Evolutionary conservation across 306 rosid species (phyloP).

Genomic region (Vigna trinervia): DNA sequence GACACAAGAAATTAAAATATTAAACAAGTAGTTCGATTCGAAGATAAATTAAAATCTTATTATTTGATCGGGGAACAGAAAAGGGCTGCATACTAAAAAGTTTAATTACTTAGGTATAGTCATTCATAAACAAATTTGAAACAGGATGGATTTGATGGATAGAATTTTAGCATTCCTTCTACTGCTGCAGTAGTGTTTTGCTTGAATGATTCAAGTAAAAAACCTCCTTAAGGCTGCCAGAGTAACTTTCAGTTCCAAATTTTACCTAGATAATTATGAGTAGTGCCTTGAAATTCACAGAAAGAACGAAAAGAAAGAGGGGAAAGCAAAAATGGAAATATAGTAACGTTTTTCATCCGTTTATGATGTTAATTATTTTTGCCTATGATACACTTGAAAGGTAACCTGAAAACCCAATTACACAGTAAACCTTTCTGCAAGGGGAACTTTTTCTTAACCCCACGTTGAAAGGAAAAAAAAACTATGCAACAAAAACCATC

Average conservation of each 20-base stretch:
- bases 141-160: no score
- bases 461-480: neutral
- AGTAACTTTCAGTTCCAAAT: neutral
- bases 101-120: neutral
- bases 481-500: neutral
- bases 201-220: neutral
- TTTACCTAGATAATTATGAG: neutral
- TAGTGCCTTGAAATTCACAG: neutral
- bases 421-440: conserved; percentile 27
- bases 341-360: neutral
- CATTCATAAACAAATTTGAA: neutral
- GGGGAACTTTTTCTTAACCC: conserved; percentile 10
- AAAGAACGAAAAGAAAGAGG: neutral
- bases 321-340: neutral
- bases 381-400: conserved; percentile 1
- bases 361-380: neutral
- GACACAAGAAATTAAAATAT: neutral
- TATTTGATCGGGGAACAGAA: no score
- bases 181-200: neutral
- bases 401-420: neutral
- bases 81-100: no score
- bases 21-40: neutral
- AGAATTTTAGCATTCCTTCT: neutral
- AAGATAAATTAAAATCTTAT: neutral
- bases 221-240: neutral